Percentiles rank a stretch among this genome's conserved stretches.
These are phyloP conservation scores for Lantana camara DNA, from an alignment of 257 asterid species.

Conservation along the genomic window DNA sequence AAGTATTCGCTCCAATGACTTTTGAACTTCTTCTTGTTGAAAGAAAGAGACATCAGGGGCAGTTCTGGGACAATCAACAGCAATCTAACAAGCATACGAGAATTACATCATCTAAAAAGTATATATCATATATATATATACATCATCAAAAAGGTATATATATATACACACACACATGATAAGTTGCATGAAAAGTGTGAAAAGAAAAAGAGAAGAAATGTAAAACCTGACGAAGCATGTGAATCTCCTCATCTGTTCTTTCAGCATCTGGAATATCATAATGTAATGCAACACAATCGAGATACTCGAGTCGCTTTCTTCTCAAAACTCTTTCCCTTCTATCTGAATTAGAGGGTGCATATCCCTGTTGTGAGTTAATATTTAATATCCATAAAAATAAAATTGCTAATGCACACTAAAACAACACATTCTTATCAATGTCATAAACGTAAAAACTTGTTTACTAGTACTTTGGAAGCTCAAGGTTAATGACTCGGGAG, in stretches of 20 bases:
- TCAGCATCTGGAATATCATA: slow-evolving; percentile 83
- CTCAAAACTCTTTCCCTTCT: slow-evolving; percentile 96
- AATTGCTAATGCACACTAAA: slow-evolving; percentile 16
- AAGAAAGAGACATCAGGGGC: slow-evolving; percentile 93
- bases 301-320: slow-evolving; percentile 92
- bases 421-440: neutral
- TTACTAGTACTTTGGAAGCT: too few relatives aligned
- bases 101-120: slow-evolving; percentile 22
- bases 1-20: slow-evolving; percentile 92
- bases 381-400: slow-evolving; percentile 46
- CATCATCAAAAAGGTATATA: slow-evolving; percentile 19
- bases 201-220: slow-evolving; percentile 17
- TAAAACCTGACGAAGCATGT: slow-evolving; percentile 93
- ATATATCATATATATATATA: too few relatives aligned
- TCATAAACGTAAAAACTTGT: neutral
- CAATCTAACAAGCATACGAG: slow-evolving; percentile 52
- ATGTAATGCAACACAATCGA: slow-evolving; percentile 91
- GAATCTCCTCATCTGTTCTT: slow-evolving; percentile 95
- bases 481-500: too few relatives aligned
- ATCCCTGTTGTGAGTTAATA: slow-evolving; percentile 95
- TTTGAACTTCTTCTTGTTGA: slow-evolving; percentile 86
- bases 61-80: slow-evolving; percentile 98
- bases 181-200: slow-evolving; percentile 21
- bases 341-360: slow-evolving; percentile 99
- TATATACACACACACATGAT: neutral